Evolutionary conservation across 192 early-diverging fungal species (phyloP).

Genomic region (Coemansia erecta): DNA sequence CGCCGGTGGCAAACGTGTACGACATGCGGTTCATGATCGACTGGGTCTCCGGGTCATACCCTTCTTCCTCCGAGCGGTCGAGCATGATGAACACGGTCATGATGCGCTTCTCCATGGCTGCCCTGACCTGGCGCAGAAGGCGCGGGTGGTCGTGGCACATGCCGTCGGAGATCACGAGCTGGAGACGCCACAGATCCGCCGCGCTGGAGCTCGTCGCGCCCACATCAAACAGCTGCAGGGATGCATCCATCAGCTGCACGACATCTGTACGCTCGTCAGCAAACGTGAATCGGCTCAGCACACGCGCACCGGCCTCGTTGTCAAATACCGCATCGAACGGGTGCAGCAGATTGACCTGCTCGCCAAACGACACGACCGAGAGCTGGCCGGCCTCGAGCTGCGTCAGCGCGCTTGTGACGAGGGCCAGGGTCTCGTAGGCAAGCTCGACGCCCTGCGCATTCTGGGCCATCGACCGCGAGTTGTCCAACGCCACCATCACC

Average conservation of each 20-base stretch:
- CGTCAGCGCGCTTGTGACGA: conserved; percentile 87
- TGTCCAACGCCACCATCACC: conserved; percentile 96
- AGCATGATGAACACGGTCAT: conserved; percentile 97
- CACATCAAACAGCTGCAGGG: conserved; percentile 75
- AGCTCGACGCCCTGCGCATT: conserved; percentile 70
- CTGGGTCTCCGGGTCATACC: conserved; percentile 43
- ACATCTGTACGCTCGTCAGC: conserved; percentile 87
- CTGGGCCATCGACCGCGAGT: conserved; percentile 97
- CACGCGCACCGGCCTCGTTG: conserved; percentile 83
- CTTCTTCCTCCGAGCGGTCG: conserved; percentile 56
- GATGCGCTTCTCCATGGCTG: conserved; percentile 78
- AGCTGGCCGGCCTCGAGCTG: conserved; percentile 96
- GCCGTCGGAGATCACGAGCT: conserved; percentile 95
- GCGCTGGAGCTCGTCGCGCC: conserved; percentile 52
- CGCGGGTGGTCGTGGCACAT: conserved; percentile 92
- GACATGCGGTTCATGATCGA: conserved; percentile 88
- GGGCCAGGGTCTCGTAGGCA: conserved; percentile 89
- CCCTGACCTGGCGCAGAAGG: conserved; percentile 80
- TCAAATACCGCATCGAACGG: conserved; percentile 93
- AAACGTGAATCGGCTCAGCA: conserved; percentile 90
- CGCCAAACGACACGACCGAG: conserved; percentile 87
- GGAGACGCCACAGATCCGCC: conserved; percentile 91
- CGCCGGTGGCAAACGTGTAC: conserved; percentile 57
- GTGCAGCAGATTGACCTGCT: conserved; percentile 82
- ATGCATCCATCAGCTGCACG: conserved; percentile 79